phyloP scores from a whole-genome alignment of 2,329 filamentous ascomycete genomes.

The Berkeleyomyces basicola region DNA sequence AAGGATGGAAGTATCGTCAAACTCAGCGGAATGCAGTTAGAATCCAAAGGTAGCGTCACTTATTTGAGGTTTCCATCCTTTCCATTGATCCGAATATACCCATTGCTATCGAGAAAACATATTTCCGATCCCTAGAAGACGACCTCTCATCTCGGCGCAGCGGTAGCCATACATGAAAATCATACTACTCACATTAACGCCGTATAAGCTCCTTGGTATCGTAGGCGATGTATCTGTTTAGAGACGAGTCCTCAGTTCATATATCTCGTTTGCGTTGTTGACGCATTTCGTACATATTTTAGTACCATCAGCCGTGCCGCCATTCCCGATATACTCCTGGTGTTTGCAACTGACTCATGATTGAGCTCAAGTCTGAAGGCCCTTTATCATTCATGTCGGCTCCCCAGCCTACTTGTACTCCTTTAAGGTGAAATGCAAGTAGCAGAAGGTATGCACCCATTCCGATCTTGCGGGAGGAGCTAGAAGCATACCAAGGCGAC shows the following conservation, averaged over 20 bases:
- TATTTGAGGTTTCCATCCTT: too few species aligned
- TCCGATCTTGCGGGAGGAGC: neutral
- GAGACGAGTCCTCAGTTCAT: neutral
- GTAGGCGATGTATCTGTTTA: too few species aligned
- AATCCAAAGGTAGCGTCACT: too few species aligned
- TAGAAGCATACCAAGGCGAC: neutral
- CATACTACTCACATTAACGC: too few species aligned
- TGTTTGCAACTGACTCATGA: neutral
- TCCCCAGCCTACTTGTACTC: neutral
- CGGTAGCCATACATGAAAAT: too few species aligned
- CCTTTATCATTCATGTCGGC: neutral
- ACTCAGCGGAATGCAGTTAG: too few species aligned
- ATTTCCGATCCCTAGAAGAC: too few species aligned
- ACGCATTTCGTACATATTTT: neutral
- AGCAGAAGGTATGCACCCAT: neutral
- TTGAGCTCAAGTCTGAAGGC: neutral
- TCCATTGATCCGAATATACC: too few species aligned
- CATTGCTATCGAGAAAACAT: too few species aligned
- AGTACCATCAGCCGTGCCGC: neutral
- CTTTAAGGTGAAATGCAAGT: neutral
- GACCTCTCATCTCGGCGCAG: too few species aligned
- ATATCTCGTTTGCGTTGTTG: neutral
- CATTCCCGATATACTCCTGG: neutral
- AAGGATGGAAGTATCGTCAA: too few species aligned
- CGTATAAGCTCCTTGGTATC: too few species aligned